phyloP scores from a whole-genome alignment of 2,329 filamentous ascomycete genomes.

The Diaporthe capsici region DNA sequence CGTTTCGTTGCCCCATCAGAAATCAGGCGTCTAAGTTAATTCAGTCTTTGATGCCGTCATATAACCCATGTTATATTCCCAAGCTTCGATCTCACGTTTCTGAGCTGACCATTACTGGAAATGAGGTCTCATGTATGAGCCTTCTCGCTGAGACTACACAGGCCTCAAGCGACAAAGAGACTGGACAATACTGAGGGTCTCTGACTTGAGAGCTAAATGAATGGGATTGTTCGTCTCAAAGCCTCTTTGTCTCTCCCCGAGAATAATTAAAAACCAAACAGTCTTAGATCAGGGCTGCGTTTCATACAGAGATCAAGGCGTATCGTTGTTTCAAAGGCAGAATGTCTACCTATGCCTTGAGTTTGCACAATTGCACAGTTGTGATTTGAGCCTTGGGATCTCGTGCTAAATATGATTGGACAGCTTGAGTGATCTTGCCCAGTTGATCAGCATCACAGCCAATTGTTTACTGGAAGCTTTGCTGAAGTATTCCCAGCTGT shows the following conservation, averaged over 20 bases:
- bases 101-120: no score
- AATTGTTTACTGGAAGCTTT: conserved; percentile 52
- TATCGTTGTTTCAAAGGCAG: neutral
- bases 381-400: no score
- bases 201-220: no score
- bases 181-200: no score
- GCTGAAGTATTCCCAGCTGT: conserved; percentile 69
- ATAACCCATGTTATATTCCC: no score
- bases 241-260: neutral
- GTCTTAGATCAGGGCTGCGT: neutral
- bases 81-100: no score
- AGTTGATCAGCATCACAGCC: no score
- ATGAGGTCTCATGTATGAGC: neutral
- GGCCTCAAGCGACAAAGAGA: neutral
- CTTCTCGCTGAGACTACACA: neutral
- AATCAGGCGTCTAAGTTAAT: neutral
- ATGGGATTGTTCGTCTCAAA: neutral
- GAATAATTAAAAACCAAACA: neutral
- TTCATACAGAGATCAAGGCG: neutral
- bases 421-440: no score
- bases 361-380: no score
- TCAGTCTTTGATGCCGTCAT: neutral
- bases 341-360: no score
- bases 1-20: neutral
- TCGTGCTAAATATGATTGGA: no score